These are phyloP conservation scores for Collybia sp. DNA, from an alignment of 768 basidiomycete species.

Conservation along the genomic window DNA sequence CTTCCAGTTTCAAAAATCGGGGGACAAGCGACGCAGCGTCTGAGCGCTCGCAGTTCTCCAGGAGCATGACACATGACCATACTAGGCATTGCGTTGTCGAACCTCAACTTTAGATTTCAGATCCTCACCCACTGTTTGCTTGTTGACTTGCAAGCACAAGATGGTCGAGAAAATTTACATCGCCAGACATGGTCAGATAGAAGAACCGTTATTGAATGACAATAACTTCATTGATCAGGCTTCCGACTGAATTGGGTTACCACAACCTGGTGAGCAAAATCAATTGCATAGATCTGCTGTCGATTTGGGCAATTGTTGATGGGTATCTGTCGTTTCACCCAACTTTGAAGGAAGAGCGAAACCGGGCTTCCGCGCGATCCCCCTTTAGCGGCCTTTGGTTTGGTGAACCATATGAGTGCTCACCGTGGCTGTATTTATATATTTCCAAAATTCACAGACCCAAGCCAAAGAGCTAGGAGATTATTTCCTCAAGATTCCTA, in stretches of 20 bases:
- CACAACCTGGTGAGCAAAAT: slow-evolving; percentile 50
- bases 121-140: too few relatives aligned
- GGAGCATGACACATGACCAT: too few relatives aligned
- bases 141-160: too few relatives aligned
- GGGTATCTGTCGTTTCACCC: not conserved
- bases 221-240: slow-evolving; percentile 36
- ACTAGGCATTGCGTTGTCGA: too few relatives aligned
- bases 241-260: slow-evolving; percentile 74
- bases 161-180: slow-evolving; percentile 67
- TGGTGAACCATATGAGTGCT: slow-evolving; percentile 30
- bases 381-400: slow-evolving; percentile 68
- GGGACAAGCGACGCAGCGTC: too few relatives aligned
- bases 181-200: slow-evolving; percentile 54
- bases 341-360: slow-evolving; percentile 45
- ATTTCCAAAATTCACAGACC: slow-evolving; percentile 26
- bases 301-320: too few relatives aligned
- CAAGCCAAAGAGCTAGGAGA: slow-evolving; percentile 73
- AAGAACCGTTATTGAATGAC: not conserved
- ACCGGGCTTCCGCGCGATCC: slow-evolving; percentile 73
- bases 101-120: too few relatives aligned
- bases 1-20: too few relatives aligned
- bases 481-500: slow-evolving; percentile 60
- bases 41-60: too few relatives aligned
- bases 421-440: not conserved
- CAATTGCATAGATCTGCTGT: not conserved